Percentiles rank a stretch among this genome's conserved stretches.
Conservation (phyloP, 768 basidiomycete genomes). For the Hypsizygus marmoreus region DNA sequence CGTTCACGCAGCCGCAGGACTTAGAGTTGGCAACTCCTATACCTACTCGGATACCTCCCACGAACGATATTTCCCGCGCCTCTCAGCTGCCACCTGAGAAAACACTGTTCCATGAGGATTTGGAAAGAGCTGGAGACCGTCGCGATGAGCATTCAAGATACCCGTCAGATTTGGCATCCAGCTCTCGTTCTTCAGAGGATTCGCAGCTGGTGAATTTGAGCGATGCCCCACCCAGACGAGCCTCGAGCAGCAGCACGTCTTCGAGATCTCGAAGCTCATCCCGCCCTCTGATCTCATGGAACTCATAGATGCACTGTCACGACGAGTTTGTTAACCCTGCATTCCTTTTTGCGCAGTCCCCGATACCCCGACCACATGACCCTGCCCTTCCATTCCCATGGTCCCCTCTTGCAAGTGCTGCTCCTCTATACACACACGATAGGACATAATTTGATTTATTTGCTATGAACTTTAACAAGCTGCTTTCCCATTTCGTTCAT, state of each 20-base stretch:
- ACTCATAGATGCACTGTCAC: constrained; percentile 9
- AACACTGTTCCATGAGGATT: constrained; percentile 35
- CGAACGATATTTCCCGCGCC: constrained; percentile 21
- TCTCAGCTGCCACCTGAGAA: constrained; percentile 48
- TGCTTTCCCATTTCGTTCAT: too few species aligned
- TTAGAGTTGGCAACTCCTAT: constrained; percentile 42
- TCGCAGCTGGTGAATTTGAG: constrained; percentile 19
- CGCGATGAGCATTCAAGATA: constrained; percentile 9
- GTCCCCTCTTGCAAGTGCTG: background rate
- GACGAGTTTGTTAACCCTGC: constrained; percentile 5
- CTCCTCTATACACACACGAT: too few species aligned
- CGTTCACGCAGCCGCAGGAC: constrained; percentile 59
- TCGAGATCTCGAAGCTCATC: constrained; percentile 23
- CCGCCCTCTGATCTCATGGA: constrained; percentile 19
- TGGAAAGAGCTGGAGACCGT: constrained; percentile 31
- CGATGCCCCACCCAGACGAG: constrained; percentile 25
- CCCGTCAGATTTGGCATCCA: constrained; percentile 14
- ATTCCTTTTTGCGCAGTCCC: constrained; percentile 2
- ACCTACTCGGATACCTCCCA: constrained; percentile 23
- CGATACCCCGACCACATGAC: constrained; percentile 20
- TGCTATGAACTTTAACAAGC: too few species aligned
- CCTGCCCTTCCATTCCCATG: background rate
- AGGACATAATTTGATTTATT: too few species aligned
- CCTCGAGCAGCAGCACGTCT: constrained; percentile 24
- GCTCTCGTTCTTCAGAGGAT: constrained; percentile 19